Conservation (phyloP, 768 basidiomycete genomes). For the Tylopilus rubrobrunneus region DNA sequence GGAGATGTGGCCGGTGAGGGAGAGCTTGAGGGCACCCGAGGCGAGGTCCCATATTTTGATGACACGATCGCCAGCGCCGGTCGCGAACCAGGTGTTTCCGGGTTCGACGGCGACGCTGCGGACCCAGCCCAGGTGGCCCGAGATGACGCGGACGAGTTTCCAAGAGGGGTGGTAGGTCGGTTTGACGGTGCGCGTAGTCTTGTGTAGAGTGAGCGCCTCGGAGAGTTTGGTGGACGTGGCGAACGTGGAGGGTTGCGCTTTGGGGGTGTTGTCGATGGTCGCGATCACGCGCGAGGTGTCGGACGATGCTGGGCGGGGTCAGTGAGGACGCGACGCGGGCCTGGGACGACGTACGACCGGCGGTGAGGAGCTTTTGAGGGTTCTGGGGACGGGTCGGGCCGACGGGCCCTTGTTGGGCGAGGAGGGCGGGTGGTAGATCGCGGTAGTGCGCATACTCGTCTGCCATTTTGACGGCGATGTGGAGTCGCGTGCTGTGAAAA, state of each 20-base stretch:
- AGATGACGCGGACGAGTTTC: slow-evolving; percentile 96
- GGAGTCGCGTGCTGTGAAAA: slow-evolving; percentile 50
- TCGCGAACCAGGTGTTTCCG: slow-evolving; percentile 98
- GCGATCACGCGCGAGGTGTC: slow-evolving; percentile 69
- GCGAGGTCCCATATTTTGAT: slow-evolving; percentile 99
- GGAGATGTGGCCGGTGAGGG: slow-evolving; percentile 94
- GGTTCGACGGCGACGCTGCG: slow-evolving; percentile 95
- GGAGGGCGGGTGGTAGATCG: slow-evolving; percentile 74
- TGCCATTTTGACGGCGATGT: slow-evolving; percentile 79
- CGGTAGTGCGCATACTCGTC: slow-evolving; percentile 89
- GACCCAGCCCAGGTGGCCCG: slow-evolving; percentile 98
- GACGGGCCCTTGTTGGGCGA: slow-evolving; percentile 76
- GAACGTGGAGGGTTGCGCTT: slow-evolving; percentile 66
- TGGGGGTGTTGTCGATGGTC: slow-evolving; percentile 70
- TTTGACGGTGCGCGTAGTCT: slow-evolving; percentile 90
- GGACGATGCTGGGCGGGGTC: slow-evolving; percentile 25
- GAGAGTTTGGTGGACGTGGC: slow-evolving; percentile 63
- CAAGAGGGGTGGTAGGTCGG: slow-evolving; percentile 95
- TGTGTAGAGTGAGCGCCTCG: slow-evolving; percentile 88
- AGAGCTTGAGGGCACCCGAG: slow-evolving; percentile 94
- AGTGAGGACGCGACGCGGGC: slow-evolving; percentile 1
- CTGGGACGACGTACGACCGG: slow-evolving; percentile 49
- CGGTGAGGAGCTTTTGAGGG: slow-evolving; percentile 64
- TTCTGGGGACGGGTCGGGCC: slow-evolving; percentile 70
- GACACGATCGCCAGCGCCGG: slow-evolving; percentile 95